Evolutionary conservation across 164 flowering plant genomes (phyloP).

Genomic region (Vitis amurensis): DNA sequence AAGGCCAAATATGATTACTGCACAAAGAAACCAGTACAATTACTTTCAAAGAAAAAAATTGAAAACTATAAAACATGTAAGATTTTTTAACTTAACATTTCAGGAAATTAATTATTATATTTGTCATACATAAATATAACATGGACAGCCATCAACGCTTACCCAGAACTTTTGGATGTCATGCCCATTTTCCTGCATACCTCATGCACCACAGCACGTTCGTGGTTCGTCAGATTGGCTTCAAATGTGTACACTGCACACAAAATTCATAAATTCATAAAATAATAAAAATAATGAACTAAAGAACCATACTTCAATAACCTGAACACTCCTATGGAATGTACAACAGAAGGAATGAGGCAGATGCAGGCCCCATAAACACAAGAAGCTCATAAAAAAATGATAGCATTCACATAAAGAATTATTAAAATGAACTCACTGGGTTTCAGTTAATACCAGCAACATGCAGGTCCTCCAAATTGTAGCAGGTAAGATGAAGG

Average conservation of each 20-base stretch:
- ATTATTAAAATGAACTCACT: no score
- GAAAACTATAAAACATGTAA: neutral
- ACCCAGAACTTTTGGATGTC: slow-evolving; percentile 89
- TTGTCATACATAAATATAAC: neutral
- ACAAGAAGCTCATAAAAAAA: no score
- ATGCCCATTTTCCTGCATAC: slow-evolving; percentile 76
- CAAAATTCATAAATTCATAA: neutral
- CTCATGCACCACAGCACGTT: slow-evolving; percentile 75
- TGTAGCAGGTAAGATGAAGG: no score
- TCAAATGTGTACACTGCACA: slow-evolving; percentile 70
- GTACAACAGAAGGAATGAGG: no score
- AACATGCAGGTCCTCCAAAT: no score
- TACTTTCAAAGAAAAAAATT: neutral
- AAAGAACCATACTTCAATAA: neutral
- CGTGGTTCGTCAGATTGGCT: slow-evolving; percentile 50
- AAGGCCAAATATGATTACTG: neutral
- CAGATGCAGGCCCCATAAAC: no score
- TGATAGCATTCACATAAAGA: no score
- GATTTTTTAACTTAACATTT: neutral
- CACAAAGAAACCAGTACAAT: neutral
- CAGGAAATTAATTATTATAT: neutral
- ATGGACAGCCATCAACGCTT: slow-evolving; percentile 23
- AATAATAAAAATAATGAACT: neutral
- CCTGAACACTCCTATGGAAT: no score
- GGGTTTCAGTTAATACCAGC: no score